phyloP scores from a whole-genome alignment of 2,329 filamentous ascomycete species.

The Pseudocercospora macadamiae region DNA sequence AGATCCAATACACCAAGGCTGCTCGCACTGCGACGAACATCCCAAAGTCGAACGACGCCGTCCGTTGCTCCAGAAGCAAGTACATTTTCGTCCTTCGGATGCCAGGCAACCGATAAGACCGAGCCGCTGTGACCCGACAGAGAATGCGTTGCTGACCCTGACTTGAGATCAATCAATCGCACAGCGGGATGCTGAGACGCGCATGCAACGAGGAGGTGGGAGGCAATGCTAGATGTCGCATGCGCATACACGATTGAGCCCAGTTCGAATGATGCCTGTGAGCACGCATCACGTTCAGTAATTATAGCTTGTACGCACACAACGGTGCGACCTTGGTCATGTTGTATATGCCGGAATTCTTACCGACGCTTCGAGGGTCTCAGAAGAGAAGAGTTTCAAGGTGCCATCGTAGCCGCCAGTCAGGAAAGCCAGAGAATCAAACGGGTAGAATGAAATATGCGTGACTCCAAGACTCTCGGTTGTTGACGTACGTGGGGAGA shows the following conservation, averaged over 20 bases:
- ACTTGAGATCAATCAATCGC: constrained; percentile 82
- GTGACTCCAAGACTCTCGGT: constrained; percentile 73
- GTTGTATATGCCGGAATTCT: no score
- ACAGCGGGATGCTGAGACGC: constrained; percentile 85
- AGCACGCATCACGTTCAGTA: no score
- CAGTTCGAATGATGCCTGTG: constrained; percentile 71
- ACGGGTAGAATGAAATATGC: constrained; percentile 76
- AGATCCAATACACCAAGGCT: constrained; percentile 78
- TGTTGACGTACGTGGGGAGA: constrained; percentile 38
- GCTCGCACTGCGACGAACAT: constrained; percentile 77
- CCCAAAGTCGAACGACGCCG: constrained; percentile 82
- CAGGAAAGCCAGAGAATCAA: constrained; percentile 74
- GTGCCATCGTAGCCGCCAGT: constrained; percentile 78
- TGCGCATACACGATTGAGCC: constrained; percentile 74
- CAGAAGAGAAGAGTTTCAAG: constrained; percentile 73
- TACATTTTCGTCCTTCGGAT: constrained; percentile 75
- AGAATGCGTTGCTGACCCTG: constrained; percentile 66
- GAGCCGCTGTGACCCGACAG: constrained; percentile 55
- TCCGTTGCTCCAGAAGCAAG: constrained; percentile 85
- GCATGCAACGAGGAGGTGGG: constrained; percentile 79
- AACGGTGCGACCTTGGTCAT: no score
- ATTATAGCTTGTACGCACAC: no score
- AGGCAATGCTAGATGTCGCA: constrained; percentile 71
- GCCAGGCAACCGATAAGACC: constrained; percentile 73
- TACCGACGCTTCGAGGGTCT: constrained; percentile 61